phyloP scores from a whole-genome alignment of 345 rosid species.

The Eucalyptus erythrocorys region DNA sequence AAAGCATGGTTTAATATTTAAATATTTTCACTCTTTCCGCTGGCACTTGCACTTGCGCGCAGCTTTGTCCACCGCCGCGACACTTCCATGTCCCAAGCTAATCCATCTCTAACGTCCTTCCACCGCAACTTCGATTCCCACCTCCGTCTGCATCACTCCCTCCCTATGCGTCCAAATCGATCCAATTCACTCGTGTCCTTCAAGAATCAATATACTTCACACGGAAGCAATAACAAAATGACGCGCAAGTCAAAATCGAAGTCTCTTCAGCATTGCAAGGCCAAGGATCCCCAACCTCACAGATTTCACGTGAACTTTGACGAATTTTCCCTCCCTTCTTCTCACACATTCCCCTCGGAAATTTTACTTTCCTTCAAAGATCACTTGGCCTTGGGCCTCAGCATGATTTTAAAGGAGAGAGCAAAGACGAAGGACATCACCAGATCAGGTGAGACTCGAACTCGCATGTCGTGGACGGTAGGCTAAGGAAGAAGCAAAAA shows the following conservation, averaged over 20 bases:
- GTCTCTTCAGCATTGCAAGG: not conserved
- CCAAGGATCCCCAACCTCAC: not conserved
- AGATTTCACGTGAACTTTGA: not conserved
- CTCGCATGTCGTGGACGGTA: fast-evolving
- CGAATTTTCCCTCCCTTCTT: not conserved
- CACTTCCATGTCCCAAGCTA: conserved; percentile 37
- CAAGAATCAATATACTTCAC: not conserved
- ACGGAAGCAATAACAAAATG: not conserved
- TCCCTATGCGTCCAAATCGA: not conserved
- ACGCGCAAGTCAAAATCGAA: not conserved
- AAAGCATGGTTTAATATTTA: too few species aligned
- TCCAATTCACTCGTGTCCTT: not conserved
- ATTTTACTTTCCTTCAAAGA: not conserved
- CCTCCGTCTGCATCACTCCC: conserved; percentile 71
- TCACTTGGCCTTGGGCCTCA: not conserved
- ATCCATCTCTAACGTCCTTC: conserved; percentile 29
- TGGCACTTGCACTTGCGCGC: conserved; percentile 17
- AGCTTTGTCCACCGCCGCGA: conserved; percentile 22
- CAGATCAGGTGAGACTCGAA: not conserved
- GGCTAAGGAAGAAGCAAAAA: not conserved
- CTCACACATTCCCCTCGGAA: not conserved
- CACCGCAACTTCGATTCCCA: conserved; percentile 56
- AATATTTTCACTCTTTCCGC: not conserved
- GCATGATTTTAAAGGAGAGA: not conserved
- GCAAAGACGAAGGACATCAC: not conserved